These are phyloP conservation scores for maize (Zea mays) DNA, from an alignment of 176 grass and related monocot species.

Conservation along the genomic window DNA sequence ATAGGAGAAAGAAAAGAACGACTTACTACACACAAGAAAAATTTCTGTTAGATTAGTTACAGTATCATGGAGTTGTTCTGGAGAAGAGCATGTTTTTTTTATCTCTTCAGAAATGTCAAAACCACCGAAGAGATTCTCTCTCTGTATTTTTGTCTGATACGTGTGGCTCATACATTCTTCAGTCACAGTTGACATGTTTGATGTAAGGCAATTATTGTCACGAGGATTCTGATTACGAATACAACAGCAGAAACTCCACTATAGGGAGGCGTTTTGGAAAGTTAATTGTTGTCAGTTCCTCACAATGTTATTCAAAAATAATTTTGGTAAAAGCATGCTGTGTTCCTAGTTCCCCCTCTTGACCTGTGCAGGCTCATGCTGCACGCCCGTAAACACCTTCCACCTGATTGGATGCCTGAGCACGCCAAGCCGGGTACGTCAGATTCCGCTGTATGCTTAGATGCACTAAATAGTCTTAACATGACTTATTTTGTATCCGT, in stretches of 20 bases:
- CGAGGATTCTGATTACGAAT: not conserved
- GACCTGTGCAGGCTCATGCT: not conserved
- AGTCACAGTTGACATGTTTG: not conserved
- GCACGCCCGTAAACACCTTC: not conserved
- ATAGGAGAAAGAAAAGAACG: conserved; percentile 34
- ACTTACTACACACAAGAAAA: conserved; percentile 18
- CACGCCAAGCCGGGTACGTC: too few relatives aligned
- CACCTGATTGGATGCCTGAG: too few relatives aligned
- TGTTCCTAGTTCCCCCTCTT: not conserved
- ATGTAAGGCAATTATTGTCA: not conserved
- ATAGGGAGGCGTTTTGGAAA: not conserved
- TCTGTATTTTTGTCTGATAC: conserved; percentile 1
- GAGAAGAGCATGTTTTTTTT: conserved; percentile 24
- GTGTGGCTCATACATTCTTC: conserved; percentile 4
- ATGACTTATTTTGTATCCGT: too few relatives aligned
- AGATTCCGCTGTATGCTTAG: too few relatives aligned
- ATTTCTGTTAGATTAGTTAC: conserved; percentile 36
- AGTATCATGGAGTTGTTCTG: conserved; percentile 20
- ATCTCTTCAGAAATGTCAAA: conserved; percentile 22
- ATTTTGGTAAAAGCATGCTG: not conserved
- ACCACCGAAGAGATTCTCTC: conserved; percentile 26
- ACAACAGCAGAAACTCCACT: not conserved
- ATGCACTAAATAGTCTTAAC: too few relatives aligned
- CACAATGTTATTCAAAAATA: not conserved
- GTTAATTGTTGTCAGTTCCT: not conserved